Conservation (phyloP, 129 eudicot species). For the Arctium minus region DNA sequence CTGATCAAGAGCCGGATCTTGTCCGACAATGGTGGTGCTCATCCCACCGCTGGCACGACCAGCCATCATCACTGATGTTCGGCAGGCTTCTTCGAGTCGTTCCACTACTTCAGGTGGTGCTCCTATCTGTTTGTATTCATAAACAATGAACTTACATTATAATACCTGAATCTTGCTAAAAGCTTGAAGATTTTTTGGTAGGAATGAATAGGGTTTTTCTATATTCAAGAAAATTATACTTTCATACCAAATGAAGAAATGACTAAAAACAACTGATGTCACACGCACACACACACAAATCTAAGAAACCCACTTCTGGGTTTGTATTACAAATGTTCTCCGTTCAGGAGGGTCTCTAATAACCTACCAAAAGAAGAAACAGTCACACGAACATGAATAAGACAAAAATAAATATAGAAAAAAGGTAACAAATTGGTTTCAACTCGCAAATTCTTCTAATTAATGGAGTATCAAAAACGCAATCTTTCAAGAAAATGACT, state of each 20-base stretch:
- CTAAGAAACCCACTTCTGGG: constrained; percentile 10
- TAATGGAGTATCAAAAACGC: not conserved
- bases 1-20: constrained; percentile 95
- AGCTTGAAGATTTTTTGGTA: not conserved
- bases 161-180: not conserved
- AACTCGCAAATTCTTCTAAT: too few species aligned
- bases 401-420: not conserved
- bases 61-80: constrained; percentile 41
- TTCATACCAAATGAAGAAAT: constrained; percentile 39
- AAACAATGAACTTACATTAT: not conserved
- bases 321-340: not conserved
- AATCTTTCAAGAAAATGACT: not conserved
- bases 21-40: constrained; percentile 41
- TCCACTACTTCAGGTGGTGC: constrained; percentile 96
- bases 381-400: not conserved
- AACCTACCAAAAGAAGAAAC: constrained; percentile 14
- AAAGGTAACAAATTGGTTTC: not conserved
- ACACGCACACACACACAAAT: constrained; percentile 16
- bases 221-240: not conserved
- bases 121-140: constrained; percentile 55
- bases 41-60: constrained; percentile 12
- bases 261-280: constrained; percentile 33
- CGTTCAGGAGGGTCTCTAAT: constrained; percentile 11
- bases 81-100: constrained; percentile 77
- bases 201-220: not conserved